Base-by-base conservation (phyloP, 225 moss, liverwort and hornwort genomes). In the Marchantia paleacea region DNA sequence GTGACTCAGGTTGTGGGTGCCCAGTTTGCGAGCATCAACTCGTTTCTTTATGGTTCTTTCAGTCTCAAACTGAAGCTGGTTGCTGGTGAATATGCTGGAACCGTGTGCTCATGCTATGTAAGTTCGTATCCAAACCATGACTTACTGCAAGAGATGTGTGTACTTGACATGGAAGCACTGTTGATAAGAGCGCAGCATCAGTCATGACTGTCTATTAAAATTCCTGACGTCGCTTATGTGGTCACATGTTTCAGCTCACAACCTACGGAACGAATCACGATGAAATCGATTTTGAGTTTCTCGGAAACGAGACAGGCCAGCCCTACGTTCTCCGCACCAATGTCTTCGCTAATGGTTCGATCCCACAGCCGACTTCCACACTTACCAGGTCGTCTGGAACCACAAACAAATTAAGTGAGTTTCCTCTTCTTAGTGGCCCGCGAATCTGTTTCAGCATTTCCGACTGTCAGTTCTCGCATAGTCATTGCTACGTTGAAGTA, bases 91-190 rank as follows among this genome's bases (percentile, higher is more conserved):
- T 83, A 79, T 7, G 64, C 83, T 18, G 83, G 78, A 49, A 83
- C 74, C 6, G 79, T 83, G 48, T 64, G 62, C 73, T 24, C 83
- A 3, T 67, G 74, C 61, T 83, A 78, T 10, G 83, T 83, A 83
- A 73, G 83, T 52, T 31, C 28, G 28, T 12, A 24, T 29, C 68
- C 22, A 3, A 5, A 39, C 39, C 39, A 39, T 39, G 39, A 0
- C 24, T 9, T 5, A 62, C 22, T 0, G 11, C 30, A 14, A 10
- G 6, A 12, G 11, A 12, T 15, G 15, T 68, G 12, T 29, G 30
- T 68, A 31, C 15, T 28, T 24, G 24, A 10, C 8, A 4, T 20
- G 1, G 22, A 65, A 65, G 22, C 24, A 6, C 11, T 12, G 12
- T 26, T 68, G 68, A 68, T 13, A 68, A 26, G 4, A 24, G 3